Evolutionary conservation across 176 grass and related monocot genomes (phyloP).

Genomic region (Thalia dealbata): DNA sequence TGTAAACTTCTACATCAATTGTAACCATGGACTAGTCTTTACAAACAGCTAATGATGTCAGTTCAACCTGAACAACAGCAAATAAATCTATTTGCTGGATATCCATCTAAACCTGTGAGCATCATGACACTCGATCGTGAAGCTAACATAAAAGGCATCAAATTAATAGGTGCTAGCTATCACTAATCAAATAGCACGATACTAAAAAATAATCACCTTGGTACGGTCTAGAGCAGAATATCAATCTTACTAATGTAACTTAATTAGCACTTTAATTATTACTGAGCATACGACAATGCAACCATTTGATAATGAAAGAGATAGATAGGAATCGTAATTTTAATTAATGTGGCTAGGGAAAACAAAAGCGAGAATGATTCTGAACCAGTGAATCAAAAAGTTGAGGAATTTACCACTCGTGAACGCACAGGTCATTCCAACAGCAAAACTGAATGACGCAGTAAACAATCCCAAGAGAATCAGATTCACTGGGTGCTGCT

Average conservation of each 20-base stretch:
- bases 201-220: too few species aligned
- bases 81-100: too few species aligned
- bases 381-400: not conserved
- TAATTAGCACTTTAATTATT: not conserved
- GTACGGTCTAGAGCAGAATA: too few species aligned
- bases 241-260: not conserved
- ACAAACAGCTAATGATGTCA: too few species aligned
- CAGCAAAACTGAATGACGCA: constrained; percentile 55
- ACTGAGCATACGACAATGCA: not conserved
- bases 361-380: not conserved
- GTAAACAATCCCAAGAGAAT: constrained; percentile 62
- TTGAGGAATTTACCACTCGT: constrained; percentile 41
- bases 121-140: not conserved
- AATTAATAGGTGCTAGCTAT: not conserved
- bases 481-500: constrained; percentile 76
- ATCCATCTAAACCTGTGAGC: not conserved
- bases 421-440: constrained; percentile 92
- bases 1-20: not conserved
- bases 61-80: not conserved
- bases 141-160: not conserved
- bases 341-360: too few species aligned
- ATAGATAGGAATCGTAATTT: too few species aligned
- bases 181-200: not conserved
- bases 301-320: too few species aligned
- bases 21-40: not conserved